Conservation (phyloP, 148 eudicot genomes). For the Limonium bicolor region DNA sequence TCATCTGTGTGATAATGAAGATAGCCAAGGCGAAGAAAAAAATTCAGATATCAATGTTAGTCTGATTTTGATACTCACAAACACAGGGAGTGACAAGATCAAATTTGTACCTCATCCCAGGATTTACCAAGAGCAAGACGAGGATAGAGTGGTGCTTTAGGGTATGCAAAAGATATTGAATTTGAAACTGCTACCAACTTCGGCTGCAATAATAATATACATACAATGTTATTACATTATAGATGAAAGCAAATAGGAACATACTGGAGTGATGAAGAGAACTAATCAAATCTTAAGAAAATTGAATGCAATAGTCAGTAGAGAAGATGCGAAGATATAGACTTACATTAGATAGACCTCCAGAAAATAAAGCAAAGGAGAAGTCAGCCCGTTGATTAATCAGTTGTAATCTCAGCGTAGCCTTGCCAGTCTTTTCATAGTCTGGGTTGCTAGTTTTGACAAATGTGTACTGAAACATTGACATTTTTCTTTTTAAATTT, state of each 20-base stretch:
- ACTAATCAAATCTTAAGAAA: neutral
- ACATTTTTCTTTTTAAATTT: neutral
- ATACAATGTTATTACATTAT: constrained; percentile 1
- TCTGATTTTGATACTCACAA: neutral
- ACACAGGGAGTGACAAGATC: neutral
- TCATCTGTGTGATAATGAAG: constrained; percentile 37
- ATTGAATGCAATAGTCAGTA: neutral
- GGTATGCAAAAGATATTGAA: constrained; percentile 18
- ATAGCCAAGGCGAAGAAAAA: too few relatives aligned
- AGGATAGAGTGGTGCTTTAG: neutral
- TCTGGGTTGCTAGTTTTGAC: constrained; percentile 27
- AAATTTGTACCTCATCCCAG: constrained; percentile 1
- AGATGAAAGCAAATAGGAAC: too few relatives aligned
- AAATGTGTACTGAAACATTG: constrained; percentile 51
- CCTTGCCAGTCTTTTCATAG: constrained; percentile 48
- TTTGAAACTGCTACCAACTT: constrained; percentile 23
- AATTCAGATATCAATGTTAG: too few relatives aligned
- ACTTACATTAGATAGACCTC: constrained; percentile 24
- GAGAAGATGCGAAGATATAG: neutral
- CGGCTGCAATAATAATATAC: constrained; percentile 13
- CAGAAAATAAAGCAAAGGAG: constrained; percentile 76
- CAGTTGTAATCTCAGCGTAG: constrained; percentile 39
- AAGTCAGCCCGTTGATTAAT: constrained; percentile 94
- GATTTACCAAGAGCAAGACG: constrained; percentile 1
- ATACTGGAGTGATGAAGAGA: too few relatives aligned